Conservation (phyloP, 179 eudicot species). For the Heliamphora pulchella region DNA sequence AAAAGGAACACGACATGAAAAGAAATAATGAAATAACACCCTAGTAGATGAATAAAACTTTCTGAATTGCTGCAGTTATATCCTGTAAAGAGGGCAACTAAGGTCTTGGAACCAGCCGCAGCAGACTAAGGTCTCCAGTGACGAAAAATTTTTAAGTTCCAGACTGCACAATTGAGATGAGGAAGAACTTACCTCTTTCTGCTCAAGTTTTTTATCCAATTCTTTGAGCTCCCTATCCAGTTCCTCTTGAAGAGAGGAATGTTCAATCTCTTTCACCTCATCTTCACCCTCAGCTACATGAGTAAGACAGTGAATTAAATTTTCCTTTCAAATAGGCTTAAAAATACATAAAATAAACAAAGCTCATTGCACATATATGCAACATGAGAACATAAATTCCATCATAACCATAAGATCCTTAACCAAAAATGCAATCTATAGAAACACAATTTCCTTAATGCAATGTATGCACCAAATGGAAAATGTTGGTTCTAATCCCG, state of each 20-base stretch:
- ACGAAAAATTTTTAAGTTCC: too few relatives aligned
- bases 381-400: not conserved
- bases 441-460: not conserved
- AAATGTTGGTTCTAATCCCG: not conserved
- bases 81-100: not conserved
- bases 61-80: slow-evolving; percentile 1
- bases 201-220: slow-evolving; percentile 74
- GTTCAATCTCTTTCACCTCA: slow-evolving; percentile 81
- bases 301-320: slow-evolving; percentile 2
- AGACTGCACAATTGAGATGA: slow-evolving; percentile 4
- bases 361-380: not conserved
- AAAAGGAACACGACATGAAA: not conserved
- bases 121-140: not conserved
- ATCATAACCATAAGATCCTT: not conserved
- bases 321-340: not conserved
- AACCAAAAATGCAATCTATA: slow-evolving; percentile 6
- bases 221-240: slow-evolving; percentile 83
- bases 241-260: slow-evolving; percentile 82
- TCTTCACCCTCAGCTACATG: slow-evolving; percentile 54
- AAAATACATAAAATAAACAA: not conserved
- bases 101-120: not conserved
- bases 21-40: not conserved
- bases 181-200: slow-evolving; percentile 64
- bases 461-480: not conserved
- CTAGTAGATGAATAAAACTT: not conserved